Conservation (phyloP, 495 filamentous ascomycete species). For the Rostrohypoxylon terebratum region DNA sequence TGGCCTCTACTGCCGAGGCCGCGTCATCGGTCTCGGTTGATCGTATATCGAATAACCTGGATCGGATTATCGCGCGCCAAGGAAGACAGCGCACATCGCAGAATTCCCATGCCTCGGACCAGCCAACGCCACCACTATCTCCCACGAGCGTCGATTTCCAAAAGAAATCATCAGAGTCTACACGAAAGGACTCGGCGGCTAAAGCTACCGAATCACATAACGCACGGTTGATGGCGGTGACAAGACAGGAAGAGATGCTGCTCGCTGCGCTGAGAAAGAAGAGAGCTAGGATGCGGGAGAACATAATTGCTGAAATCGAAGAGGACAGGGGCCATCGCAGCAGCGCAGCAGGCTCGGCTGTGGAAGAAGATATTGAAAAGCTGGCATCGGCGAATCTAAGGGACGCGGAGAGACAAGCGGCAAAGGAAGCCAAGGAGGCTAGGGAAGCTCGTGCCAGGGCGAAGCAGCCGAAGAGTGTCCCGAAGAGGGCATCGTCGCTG, state of each 20-base stretch:
- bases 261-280: slow-evolving; percentile 84
- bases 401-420: slow-evolving; percentile 30
- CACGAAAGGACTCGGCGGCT: slow-evolving; percentile 32
- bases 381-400: slow-evolving; percentile 26
- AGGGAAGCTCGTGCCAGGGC: slow-evolving; percentile 27
- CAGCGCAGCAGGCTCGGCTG: background rate
- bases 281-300: slow-evolving; percentile 79
- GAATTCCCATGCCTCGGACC: slow-evolving; percentile 49
- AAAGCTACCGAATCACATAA: slow-evolving; percentile 50
- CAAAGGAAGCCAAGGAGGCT: slow-evolving; percentile 28
- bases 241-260: slow-evolving; percentile 84
- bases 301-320: slow-evolving; percentile 70
- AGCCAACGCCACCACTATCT: slow-evolving; percentile 61
- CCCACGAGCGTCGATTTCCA: slow-evolving; percentile 61
- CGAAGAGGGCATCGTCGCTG: slow-evolving; percentile 35
- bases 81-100: slow-evolving; percentile 41
- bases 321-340: slow-evolving; percentile 44
- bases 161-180: slow-evolving; percentile 48
- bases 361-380: slow-evolving; percentile 24
- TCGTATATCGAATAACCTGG: slow-evolving; percentile 24
- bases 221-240: slow-evolving; percentile 85
- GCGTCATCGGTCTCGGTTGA: slow-evolving; percentile 34
- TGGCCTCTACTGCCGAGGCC: slow-evolving; percentile 40
- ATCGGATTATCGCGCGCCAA: slow-evolving; percentile 29
- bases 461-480: slow-evolving; percentile 19